A percentile compares a stretch with the other conserved stretches of the same genome.
Evolutionary conservation across 805 yeast species (phyloP).

Genomic region (Kodamaea leandrae): DNA sequence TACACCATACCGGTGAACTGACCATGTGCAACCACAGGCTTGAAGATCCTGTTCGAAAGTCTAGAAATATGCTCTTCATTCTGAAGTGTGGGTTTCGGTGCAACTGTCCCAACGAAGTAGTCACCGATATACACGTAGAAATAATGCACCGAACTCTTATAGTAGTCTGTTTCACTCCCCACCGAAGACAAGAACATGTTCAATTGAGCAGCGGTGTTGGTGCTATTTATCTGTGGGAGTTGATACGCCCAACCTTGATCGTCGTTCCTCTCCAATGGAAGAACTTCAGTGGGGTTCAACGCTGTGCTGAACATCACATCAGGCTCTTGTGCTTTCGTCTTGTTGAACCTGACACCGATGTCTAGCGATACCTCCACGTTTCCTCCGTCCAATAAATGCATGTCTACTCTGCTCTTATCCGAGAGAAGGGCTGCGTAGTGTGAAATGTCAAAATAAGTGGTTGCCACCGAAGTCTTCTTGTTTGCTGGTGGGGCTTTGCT

Average conservation of each 20-base stretch:
- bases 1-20: slow-evolving; percentile 25
- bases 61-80: slow-evolving; percentile 23
- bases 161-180: slow-evolving; percentile 24
- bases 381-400: slow-evolving; percentile 24
- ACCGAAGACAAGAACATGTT: slow-evolving; percentile 26
- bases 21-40: slow-evolving; percentile 28
- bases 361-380: slow-evolving; percentile 19
- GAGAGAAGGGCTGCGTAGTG: slow-evolving; percentile 22
- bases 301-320: slow-evolving; percentile 5
- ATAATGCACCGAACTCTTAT: slow-evolving; percentile 22
- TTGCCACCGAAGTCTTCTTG: slow-evolving; percentile 10
- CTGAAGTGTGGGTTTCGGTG: slow-evolving; percentile 29
- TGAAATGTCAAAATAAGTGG: slow-evolving; percentile 25
- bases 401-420: slow-evolving; percentile 11
- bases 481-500: slow-evolving; percentile 22
- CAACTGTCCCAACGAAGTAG: slow-evolving; percentile 20
- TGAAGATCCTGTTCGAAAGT: slow-evolving; percentile 16
- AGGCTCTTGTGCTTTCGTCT: background rate
- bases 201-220: slow-evolving; percentile 8
- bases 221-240: slow-evolving; percentile 15
- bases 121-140: slow-evolving; percentile 23
- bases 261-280: slow-evolving; percentile 20
- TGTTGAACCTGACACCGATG: slow-evolving; percentile 18
- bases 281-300: slow-evolving; percentile 12
- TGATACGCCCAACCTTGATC: slow-evolving; percentile 18